These are phyloP conservation scores for Paraleonurus japonicus DNA, from an alignment of 257 asterid genomes.

Conservation along the genomic window DNA sequence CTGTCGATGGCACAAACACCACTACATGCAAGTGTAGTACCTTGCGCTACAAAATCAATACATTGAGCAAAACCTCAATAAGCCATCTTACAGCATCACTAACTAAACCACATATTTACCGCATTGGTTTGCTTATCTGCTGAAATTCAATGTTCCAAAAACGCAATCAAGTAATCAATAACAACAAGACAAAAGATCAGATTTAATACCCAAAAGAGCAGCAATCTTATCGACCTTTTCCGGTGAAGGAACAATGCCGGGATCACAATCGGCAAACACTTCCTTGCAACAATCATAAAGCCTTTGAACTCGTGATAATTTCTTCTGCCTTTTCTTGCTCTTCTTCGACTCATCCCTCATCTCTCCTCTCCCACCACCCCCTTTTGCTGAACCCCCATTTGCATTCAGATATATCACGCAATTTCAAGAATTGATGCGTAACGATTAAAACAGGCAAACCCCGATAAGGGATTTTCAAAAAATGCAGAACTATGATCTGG, in stretches of 20 bases:
- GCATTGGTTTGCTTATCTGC: not conserved
- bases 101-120: not conserved
- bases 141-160: not conserved
- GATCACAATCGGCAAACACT: slow-evolving; percentile 75
- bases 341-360: slow-evolving; percentile 49
- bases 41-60: not conserved
- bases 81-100: not conserved
- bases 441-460: not conserved
- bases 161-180: not conserved
- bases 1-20: not conserved
- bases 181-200: not conserved
- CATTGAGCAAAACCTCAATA: not conserved
- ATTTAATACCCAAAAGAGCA: slow-evolving; percentile 60
- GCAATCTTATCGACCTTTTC: slow-evolving; percentile 67
- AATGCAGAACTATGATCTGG: not conserved
- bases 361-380: slow-evolving; percentile 49
- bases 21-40: slow-evolving; percentile 17
- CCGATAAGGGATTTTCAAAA: not conserved
- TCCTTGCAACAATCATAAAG: slow-evolving; percentile 73
- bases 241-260: slow-evolving; percentile 69
- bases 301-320: slow-evolving; percentile 48
- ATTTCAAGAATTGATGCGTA: not conserved
- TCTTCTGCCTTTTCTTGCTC: slow-evolving; percentile 45
- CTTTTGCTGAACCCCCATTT: slow-evolving; percentile 63
- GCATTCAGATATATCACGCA: slow-evolving; percentile 25